Percentiles rank a stretch among this genome's conserved stretches.
phyloP scores from a whole-genome alignment of 2,329 filamentous ascomycete species.

The Penicillium sp. region DNA sequence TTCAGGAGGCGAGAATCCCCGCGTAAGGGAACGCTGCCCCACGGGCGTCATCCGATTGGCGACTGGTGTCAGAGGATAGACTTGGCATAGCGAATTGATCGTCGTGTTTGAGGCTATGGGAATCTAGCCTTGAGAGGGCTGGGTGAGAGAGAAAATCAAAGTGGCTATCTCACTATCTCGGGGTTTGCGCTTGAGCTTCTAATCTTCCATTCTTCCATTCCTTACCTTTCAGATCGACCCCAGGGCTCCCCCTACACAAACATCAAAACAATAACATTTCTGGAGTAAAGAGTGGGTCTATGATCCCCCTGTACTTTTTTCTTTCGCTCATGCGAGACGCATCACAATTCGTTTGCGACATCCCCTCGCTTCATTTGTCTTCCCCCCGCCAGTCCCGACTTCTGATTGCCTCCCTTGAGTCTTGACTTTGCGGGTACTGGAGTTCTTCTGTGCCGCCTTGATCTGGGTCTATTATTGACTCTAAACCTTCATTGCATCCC shows the following conservation, averaged over 20 bases:
- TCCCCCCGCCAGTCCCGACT: not conserved
- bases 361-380: slow-evolving; percentile 13
- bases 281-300: slow-evolving; percentile 6
- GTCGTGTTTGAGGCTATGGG: slow-evolving; percentile 5
- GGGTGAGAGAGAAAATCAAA: not conserved
- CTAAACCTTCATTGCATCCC: slow-evolving; percentile 14
- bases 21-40: not conserved
- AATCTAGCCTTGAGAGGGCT: slow-evolving; percentile 1
- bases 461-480: slow-evolving; percentile 4
- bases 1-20: not conserved
- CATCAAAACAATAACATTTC: slow-evolving; percentile 6
- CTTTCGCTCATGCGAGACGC: not conserved
- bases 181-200: slow-evolving; percentile 3
- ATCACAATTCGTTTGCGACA: slow-evolving; percentile 15
- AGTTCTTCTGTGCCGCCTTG: slow-evolving; percentile 3
- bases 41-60: slow-evolving; percentile 2
- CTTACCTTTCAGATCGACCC: not conserved
- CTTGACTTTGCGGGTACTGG: not conserved
- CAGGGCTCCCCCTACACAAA: not conserved
- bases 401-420: slow-evolving; percentile 1
- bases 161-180: not conserved
- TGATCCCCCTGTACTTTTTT: not conserved
- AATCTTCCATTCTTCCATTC: slow-evolving; percentile 18
- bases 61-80: not conserved
- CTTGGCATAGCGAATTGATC: not conserved